A percentile compares a stretch with the other conserved stretches of the same genome.
Conservation (phyloP, 306 rosid species). For the Quercus variabilis region DNA sequence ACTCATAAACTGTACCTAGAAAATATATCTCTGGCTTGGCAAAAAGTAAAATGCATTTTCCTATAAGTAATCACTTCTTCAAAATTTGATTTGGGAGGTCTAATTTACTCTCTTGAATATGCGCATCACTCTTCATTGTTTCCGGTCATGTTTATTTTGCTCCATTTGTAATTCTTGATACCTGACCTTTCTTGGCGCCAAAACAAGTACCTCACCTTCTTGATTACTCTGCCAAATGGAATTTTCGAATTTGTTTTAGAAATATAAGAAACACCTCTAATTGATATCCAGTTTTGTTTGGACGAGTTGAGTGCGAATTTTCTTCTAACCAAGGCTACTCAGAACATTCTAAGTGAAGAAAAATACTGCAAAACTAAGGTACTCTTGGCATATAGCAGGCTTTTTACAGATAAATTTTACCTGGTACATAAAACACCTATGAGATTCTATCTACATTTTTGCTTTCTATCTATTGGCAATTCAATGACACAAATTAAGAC, state of each 20-base stretch:
- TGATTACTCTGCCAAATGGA: too few relatives aligned
- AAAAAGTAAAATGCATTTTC: not conserved
- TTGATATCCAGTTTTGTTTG: not conserved
- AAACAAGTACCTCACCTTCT: too few relatives aligned
- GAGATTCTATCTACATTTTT: slow-evolving; percentile 30
- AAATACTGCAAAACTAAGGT: slow-evolving; percentile 3
- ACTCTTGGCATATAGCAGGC: slow-evolving; percentile 1
- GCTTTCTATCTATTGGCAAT: slow-evolving; percentile 9
- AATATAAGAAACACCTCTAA: not conserved
- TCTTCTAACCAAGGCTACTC: not conserved
- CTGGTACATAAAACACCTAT: not conserved
- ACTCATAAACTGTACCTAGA: too few relatives aligned
- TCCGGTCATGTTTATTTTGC: too few relatives aligned
- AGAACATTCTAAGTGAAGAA: not conserved
- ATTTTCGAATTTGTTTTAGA: not conserved
- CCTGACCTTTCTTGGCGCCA: too few relatives aligned
- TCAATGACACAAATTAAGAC: not conserved
- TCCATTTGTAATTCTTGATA: not conserved
- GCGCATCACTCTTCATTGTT: too few relatives aligned
- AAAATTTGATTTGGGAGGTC: not conserved
- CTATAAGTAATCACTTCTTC: not conserved
- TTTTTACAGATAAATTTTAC: not conserved
- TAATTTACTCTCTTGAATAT: not conserved
- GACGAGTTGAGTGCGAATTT: not conserved
- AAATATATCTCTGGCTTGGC: not conserved